A percentile compares a stretch with the other conserved stretches of the same genome.
phyloP scores from a whole-genome alignment of 2,329 filamentous ascomycete genomes.

The Fusarium liriodendri region DNA sequence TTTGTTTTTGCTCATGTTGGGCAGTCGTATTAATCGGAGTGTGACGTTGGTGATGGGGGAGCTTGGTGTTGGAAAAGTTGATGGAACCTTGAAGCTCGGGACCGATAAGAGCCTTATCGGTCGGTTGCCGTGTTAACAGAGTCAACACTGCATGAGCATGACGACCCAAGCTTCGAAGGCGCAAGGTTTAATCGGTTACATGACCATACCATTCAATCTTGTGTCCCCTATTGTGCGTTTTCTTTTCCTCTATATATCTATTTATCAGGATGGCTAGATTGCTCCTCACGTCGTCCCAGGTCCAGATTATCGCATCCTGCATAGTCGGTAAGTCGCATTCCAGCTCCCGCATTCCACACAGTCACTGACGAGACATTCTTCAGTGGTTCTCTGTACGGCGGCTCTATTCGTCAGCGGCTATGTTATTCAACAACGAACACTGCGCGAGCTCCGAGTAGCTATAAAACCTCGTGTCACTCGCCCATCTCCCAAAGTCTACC shows the following conservation, averaged over 20 bases:
- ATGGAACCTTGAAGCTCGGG: conserved; percentile 17
- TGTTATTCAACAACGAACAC: conserved; percentile 85
- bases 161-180: conserved; percentile 22
- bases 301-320: conserved; percentile 74
- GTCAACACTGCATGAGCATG: conserved; percentile 38
- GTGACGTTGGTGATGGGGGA: conserved; percentile 15
- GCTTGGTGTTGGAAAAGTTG: conserved; percentile 36
- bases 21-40: neutral
- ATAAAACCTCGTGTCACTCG: conserved; percentile 64
- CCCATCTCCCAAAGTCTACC: conserved; percentile 59
- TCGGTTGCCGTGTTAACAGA: conserved; percentile 57
- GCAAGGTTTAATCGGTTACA: neutral
- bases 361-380: conserved; percentile 9
- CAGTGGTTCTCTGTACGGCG: conserved; percentile 81
- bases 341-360: conserved; percentile 30
- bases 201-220: neutral
- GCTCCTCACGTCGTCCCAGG: conserved; percentile 76
- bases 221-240: neutral
- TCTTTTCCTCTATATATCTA: neutral
- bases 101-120: conserved; percentile 15
- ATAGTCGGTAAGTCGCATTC: conserved; percentile 66
- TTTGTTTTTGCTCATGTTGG: conserved; percentile 54
- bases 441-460: conserved; percentile 79
- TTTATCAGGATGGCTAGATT: conserved; percentile 52
- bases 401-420: conserved; percentile 91